These are phyloP conservation scores for Phytopythium helicoides DNA, from an alignment of 352 stramenopile species.

Conservation along the genomic window DNA sequence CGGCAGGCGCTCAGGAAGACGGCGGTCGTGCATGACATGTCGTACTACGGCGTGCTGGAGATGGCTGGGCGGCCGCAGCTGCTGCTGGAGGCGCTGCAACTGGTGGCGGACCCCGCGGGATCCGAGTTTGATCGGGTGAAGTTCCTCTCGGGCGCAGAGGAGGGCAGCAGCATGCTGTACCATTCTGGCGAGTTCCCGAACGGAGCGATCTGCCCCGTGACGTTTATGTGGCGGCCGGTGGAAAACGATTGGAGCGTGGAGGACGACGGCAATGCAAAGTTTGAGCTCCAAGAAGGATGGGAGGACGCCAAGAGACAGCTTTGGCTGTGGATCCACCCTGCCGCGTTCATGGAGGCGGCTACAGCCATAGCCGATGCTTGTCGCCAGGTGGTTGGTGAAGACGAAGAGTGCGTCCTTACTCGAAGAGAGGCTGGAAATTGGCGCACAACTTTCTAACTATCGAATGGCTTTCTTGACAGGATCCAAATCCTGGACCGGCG, in stretches of 20 bases:
- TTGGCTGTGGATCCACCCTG: slow-evolving; percentile 80
- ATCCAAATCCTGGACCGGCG: slow-evolving; percentile 71
- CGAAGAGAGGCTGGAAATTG: too few species aligned
- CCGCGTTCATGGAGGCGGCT: slow-evolving; percentile 70
- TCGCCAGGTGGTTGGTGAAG: slow-evolving; percentile 35
- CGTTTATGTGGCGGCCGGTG: slow-evolving; percentile 71
- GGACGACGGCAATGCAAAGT: slow-evolving; percentile 7
- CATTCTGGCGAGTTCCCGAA: slow-evolving; percentile 49
- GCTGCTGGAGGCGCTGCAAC: slow-evolving; percentile 57
- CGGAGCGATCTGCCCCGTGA: slow-evolving; percentile 66
- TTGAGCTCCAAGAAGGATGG: slow-evolving; percentile 38
- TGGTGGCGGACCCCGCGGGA: slow-evolving; percentile 61
- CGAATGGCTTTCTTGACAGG: too few species aligned
- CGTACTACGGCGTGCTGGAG: slow-evolving; percentile 69
- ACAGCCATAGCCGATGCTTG: slow-evolving; percentile 56
- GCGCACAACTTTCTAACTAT: too few species aligned
- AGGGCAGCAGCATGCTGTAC: slow-evolving; percentile 56
- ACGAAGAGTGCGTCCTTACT: slow-evolving; percentile 20
- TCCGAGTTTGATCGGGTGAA: slow-evolving; percentile 57
- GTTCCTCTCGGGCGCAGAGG: slow-evolving; percentile 49
- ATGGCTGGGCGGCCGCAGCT: slow-evolving; percentile 53
- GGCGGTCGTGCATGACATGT: slow-evolving; percentile 55
- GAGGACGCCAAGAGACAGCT: slow-evolving; percentile 56
- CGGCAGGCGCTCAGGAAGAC: slow-evolving; percentile 43
- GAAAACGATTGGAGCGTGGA: slow-evolving; percentile 20